These are phyloP conservation scores for Botrytis sinoallii DNA, from an alignment of 2,329 filamentous ascomycete species.

Conservation along the genomic window DNA sequence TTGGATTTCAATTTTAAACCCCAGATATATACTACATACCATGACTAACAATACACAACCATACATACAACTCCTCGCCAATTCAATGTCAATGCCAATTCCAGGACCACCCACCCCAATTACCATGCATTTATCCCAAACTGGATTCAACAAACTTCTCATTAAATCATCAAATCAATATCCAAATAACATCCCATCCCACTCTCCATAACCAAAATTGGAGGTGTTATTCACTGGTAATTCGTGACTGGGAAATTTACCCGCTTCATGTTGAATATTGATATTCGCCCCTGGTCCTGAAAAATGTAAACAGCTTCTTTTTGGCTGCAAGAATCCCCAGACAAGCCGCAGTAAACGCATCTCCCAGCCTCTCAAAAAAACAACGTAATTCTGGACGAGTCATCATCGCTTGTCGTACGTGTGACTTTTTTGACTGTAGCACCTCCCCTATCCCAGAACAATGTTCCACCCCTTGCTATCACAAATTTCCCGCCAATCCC, in stretches of 20 bases:
- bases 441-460: constrained; percentile 48
- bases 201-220: neutral
- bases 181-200: no score
- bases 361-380: neutral
- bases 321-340: neutral
- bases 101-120: neutral
- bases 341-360: neutral
- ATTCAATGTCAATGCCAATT: neutral
- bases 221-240: neutral
- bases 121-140: neutral
- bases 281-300: no score
- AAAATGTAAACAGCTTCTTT: neutral
- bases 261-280: neutral
- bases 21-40: neutral
- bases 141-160: neutral
- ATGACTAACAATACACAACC: neutral
- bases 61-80: neutral
- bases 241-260: neutral
- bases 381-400: neutral
- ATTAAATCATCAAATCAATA: neutral
- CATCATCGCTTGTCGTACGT: no score
- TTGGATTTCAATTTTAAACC: neutral
- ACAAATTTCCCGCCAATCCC: constrained; percentile 52
- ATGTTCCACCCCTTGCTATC: constrained; percentile 56
- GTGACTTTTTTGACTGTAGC: neutral